These are phyloP conservation scores for Populus ilicifolia DNA, from an alignment of 345 rosid genomes.

Conservation along the genomic window DNA sequence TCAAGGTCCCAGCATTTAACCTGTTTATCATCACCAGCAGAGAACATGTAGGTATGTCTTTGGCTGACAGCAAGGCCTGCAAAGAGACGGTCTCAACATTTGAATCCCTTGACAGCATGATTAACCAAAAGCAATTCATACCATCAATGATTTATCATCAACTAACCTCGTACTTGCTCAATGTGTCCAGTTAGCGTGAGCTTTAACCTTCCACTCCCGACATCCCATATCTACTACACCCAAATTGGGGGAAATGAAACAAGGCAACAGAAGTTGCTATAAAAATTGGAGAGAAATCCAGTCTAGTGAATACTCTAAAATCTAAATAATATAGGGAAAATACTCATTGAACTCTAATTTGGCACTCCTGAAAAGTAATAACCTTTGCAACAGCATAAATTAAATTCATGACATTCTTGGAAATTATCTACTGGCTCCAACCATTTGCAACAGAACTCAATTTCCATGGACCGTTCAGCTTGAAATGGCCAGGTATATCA, in stretches of 20 bases:
- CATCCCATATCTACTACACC: constrained; percentile 82
- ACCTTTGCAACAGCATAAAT: neutral
- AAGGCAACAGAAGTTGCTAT: neutral
- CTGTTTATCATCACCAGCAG: constrained; percentile 99
- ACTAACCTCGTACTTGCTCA: constrained; percentile 87
- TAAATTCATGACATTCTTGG: neutral
- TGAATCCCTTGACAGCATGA: constrained; percentile 3
- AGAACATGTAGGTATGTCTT: constrained; percentile 90
- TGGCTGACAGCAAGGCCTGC: constrained; percentile 90
- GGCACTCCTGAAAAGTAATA: neutral
- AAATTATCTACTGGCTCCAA: neutral
- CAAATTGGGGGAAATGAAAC: constrained; percentile 7
- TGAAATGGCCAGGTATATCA: neutral
- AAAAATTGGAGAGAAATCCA: neutral
- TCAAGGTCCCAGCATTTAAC: constrained; percentile 99
- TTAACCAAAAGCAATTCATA: neutral
- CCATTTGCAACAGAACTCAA: neutral
- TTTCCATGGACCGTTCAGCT: neutral
- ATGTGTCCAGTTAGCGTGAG: constrained; percentile 94
- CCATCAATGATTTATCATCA: neutral
- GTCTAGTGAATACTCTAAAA: neutral
- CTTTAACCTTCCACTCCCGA: constrained; percentile 84
- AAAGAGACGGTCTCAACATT: constrained; percentile 10
- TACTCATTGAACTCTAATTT: neutral
- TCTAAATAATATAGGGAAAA: neutral